Evolutionary conservation across 495 filamentous ascomycete genomes (phyloP).

Genomic region (Lasiosphaeris hirsuta): DNA sequence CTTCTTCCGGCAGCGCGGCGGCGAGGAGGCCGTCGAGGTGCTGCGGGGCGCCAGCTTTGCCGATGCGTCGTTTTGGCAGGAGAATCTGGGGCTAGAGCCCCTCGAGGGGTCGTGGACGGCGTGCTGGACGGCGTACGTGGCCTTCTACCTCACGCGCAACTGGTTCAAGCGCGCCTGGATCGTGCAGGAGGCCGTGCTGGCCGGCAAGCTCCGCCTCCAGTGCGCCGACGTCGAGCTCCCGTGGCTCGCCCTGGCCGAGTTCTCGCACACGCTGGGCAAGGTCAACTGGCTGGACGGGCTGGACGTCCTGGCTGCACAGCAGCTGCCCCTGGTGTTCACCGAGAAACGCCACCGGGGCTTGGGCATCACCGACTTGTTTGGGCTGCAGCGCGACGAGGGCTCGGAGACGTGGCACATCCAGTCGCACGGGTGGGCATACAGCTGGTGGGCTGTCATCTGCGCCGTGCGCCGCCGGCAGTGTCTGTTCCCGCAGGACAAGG

Average conservation of each 20-base stretch:
- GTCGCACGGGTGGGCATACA: slow-evolving; percentile 3
- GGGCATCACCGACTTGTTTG: slow-evolving; percentile 4
- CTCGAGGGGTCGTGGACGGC: background rate
- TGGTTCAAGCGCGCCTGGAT: slow-evolving; percentile 20
- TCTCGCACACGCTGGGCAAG: slow-evolving; percentile 7
- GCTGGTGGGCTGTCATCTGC: slow-evolving; percentile 9
- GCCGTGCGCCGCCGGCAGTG: slow-evolving; percentile 9
- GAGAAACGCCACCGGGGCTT: background rate
- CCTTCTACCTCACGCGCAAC: slow-evolving; percentile 10
- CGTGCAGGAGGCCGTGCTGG: slow-evolving; percentile 15
- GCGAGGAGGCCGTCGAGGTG: no score
- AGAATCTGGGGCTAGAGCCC: slow-evolving; percentile 4
- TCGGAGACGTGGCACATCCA: no score
- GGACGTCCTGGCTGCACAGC: background rate
- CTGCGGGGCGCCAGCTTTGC: no score
- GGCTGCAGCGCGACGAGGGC: background rate
- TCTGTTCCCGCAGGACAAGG: slow-evolving; percentile 10
- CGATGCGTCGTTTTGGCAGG: slow-evolving; percentile 12
- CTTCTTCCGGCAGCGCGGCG: no score
- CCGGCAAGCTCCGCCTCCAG: slow-evolving; percentile 2
- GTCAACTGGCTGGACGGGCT: slow-evolving; percentile 11
- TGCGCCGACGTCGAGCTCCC: slow-evolving; percentile 1
- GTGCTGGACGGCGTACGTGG: slow-evolving; percentile 11
- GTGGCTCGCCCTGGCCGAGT: slow-evolving; percentile 6
- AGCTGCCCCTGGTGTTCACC: background rate